A percentile compares a stretch with the other conserved stretches of the same genome.
Evolutionary conservation across 352 stramenopile species (phyloP).

Genomic region (Pythium apleroticum): DNA sequence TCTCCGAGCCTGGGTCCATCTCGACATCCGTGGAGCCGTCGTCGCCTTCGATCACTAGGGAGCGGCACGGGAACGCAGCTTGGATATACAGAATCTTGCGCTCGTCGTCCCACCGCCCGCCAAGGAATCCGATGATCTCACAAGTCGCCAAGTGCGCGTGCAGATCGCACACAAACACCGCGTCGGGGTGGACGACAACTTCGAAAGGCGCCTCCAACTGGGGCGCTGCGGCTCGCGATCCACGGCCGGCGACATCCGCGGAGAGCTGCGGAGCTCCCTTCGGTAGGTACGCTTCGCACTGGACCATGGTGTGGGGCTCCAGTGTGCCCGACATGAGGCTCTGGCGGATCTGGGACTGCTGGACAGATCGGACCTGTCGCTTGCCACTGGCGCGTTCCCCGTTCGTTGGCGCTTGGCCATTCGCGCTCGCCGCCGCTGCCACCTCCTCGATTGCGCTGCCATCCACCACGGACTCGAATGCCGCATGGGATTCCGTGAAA

Average conservation of each 20-base stretch:
- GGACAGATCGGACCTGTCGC: slow-evolving; percentile 63
- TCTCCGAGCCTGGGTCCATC: slow-evolving; percentile 93
- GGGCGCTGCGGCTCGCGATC: slow-evolving; percentile 37
- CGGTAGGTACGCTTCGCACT: slow-evolving; percentile 66
- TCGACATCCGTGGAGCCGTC: slow-evolving; percentile 93
- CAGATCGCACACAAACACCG: slow-evolving; percentile 90
- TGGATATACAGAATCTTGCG: slow-evolving; percentile 91
- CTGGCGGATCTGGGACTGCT: slow-evolving; percentile 80
- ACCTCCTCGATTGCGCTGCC: slow-evolving; percentile 18
- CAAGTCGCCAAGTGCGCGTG: slow-evolving; percentile 91
- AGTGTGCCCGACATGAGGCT: slow-evolving; percentile 70
- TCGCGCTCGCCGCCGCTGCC: background rate
- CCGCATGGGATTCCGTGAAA: slow-evolving; percentile 41
- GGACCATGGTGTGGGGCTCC: slow-evolving; percentile 86
- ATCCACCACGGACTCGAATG: slow-evolving; percentile 1
- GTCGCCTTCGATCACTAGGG: slow-evolving; percentile 85
- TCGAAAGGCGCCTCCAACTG: slow-evolving; percentile 79
- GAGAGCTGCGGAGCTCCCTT: slow-evolving; percentile 27
- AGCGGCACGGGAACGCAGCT: slow-evolving; percentile 92
- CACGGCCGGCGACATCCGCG: slow-evolving; percentile 28
- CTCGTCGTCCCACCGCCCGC: slow-evolving; percentile 83
- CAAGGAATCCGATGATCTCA: slow-evolving; percentile 95
- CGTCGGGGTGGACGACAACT: slow-evolving; percentile 89
- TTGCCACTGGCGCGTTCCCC: slow-evolving; percentile 37
- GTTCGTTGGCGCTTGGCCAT: slow-evolving; percentile 9